Evolutionary conservation across 176 grass and related monocot genomes (phyloP).

Genomic region (Poa annua): DNA sequence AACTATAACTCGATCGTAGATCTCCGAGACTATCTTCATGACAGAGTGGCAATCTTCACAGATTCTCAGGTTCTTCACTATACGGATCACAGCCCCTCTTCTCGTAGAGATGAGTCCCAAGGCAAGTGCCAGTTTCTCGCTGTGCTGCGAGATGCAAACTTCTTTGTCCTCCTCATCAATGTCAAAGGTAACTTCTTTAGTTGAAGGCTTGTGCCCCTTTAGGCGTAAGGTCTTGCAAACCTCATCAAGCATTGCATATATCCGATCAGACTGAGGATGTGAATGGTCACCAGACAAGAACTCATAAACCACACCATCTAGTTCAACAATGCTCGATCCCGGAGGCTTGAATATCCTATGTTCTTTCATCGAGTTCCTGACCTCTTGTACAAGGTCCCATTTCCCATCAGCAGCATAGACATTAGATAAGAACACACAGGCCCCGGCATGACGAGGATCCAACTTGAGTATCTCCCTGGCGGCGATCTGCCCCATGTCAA

Average conservation of each 20-base stretch:
- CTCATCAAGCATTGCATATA: slow-evolving; percentile 56
- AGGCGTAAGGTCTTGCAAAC: slow-evolving; percentile 37
- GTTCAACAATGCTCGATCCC: slow-evolving; percentile 46
- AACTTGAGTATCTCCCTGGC: slow-evolving; percentile 49
- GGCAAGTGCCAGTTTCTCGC: slow-evolving; percentile 47
- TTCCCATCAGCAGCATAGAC: slow-evolving; percentile 48
- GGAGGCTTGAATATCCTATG: slow-evolving; percentile 50
- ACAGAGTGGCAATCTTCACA: slow-evolving; percentile 50
- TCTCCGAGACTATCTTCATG: slow-evolving; percentile 49
- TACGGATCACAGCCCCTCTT: slow-evolving; percentile 34
- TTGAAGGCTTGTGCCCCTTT: slow-evolving; percentile 41
- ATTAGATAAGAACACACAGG: slow-evolving; percentile 54
- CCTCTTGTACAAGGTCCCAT: slow-evolving; percentile 46
- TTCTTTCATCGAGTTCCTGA: slow-evolving; percentile 49
- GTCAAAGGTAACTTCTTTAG: slow-evolving; percentile 41
- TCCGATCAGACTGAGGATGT: slow-evolving; percentile 45
- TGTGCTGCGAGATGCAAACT: slow-evolving; percentile 49
- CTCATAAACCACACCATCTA: slow-evolving; percentile 45
- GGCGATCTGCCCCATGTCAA: slow-evolving; percentile 45
- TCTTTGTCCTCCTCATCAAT: slow-evolving; percentile 50
- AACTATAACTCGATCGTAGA: slow-evolving; percentile 44
- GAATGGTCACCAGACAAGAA: slow-evolving; percentile 55
- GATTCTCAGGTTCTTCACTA: slow-evolving; percentile 56
- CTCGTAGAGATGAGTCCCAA: slow-evolving; percentile 45
- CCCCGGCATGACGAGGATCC: slow-evolving; percentile 45